Evolutionary conservation across 306 rosid genomes (phyloP).

Genomic region (Rosa multiflora): DNA sequence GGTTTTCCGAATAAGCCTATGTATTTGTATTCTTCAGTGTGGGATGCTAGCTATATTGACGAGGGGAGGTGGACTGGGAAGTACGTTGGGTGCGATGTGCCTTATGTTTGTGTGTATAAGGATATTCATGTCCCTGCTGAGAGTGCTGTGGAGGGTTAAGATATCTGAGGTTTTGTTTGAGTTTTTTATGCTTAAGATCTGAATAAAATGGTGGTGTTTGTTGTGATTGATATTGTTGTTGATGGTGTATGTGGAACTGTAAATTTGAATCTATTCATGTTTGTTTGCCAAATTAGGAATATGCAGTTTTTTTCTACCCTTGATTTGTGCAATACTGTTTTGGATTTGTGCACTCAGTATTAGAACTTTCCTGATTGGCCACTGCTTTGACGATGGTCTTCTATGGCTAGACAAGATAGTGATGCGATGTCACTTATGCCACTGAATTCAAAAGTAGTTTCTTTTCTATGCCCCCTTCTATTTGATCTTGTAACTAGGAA

Average conservation of each 20-base stretch:
- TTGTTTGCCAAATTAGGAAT: neutral
- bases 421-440: neutral
- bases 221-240: neutral
- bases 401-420: neutral
- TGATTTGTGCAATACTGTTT: neutral
- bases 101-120: constrained; percentile 62
- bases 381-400: neutral
- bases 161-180: neutral
- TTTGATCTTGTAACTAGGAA: neutral
- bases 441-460: neutral
- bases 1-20: constrained; percentile 47
- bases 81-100: constrained; percentile 47
- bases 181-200: neutral
- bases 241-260: neutral
- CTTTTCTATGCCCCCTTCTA: neutral
- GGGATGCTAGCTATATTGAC: constrained; percentile 58
- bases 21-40: constrained; percentile 63
- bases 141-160: constrained; percentile 25
- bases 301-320: neutral
- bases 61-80: constrained; percentile 58
- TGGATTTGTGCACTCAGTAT: neutral
- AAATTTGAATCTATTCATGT: neutral
- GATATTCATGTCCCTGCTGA: constrained; percentile 50
- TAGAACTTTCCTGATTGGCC: too few species aligned
- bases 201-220: neutral